Evolutionary conservation across 805 yeast genomes (phyloP).

Genomic region (Pichia exigua): DNA sequence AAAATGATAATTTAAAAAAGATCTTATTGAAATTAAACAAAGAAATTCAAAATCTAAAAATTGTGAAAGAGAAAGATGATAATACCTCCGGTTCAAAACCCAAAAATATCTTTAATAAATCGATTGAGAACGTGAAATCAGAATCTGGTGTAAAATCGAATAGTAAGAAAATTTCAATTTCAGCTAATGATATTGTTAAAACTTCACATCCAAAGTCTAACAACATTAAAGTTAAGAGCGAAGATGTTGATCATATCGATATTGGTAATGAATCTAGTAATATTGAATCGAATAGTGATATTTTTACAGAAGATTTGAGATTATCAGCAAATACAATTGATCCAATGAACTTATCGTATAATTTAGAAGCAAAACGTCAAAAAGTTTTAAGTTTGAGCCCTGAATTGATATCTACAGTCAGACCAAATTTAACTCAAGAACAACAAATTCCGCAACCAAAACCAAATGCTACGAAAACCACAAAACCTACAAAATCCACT

Average conservation of each 20-base stretch:
- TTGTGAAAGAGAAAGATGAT: slow-evolving; percentile 17
- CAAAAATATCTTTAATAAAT: not conserved
- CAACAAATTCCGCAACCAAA: not conserved
- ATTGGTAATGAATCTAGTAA: not conserved
- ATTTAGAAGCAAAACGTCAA: slow-evolving; percentile 26
- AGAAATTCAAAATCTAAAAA: slow-evolving; percentile 30
- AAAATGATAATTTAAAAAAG: slow-evolving; percentile 36
- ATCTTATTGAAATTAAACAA: slow-evolving; percentile 32
- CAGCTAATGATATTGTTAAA: not conserved
- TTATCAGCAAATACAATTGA: slow-evolving; percentile 22
- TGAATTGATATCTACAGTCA: not conserved
- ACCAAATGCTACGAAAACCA: not conserved
- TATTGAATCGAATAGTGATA: not conserved
- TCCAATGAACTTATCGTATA: slow-evolving; percentile 27
- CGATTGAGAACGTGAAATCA: not conserved
- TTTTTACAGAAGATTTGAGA: not conserved
- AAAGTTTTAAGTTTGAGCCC: slow-evolving; percentile 6
- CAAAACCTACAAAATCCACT: not conserved
- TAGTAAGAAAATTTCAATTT: not conserved
- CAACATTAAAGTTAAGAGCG: not conserved
- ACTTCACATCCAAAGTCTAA: not conserved
- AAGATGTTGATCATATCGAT: not conserved
- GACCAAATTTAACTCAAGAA: not conserved
- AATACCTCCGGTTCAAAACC: not conserved
- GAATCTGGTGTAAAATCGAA: not conserved